These are phyloP conservation scores for Komagataella ulmi DNA, from an alignment of 805 yeast species.

Conservation along the genomic window DNA sequence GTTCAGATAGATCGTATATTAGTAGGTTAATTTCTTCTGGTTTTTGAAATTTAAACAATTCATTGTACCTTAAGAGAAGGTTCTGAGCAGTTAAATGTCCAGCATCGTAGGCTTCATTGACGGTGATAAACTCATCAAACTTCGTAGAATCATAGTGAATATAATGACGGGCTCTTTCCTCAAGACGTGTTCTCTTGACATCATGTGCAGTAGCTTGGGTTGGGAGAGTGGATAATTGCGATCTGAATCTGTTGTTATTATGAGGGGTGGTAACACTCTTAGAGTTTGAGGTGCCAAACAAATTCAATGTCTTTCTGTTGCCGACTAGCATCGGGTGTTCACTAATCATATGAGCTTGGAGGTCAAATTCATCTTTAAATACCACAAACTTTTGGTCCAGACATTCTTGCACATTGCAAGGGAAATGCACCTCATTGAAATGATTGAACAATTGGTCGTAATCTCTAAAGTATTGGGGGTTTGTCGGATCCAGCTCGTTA, in stretches of 20 bases:
- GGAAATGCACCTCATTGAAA: slow-evolving; percentile 60
- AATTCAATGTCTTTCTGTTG: slow-evolving; percentile 19
- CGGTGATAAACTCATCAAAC: slow-evolving; percentile 31
- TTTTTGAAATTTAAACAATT: slow-evolving; percentile 26
- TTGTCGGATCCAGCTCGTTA: slow-evolving; percentile 46
- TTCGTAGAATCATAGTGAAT: slow-evolving; percentile 36
- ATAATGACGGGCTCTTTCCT: slow-evolving; percentile 78
- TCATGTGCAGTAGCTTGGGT: slow-evolving; percentile 12
- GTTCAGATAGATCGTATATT: slow-evolving; percentile 45
- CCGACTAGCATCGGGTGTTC: slow-evolving; percentile 60
- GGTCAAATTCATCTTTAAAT: slow-evolving; percentile 72
- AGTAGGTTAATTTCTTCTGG: slow-evolving; percentile 43
- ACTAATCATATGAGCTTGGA: slow-evolving; percentile 76
- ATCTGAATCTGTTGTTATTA: slow-evolving; percentile 25
- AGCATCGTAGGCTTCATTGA: slow-evolving; percentile 34
- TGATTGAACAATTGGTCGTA: slow-evolving; percentile 68
- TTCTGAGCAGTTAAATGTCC: slow-evolving; percentile 33
- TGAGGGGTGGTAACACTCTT: slow-evolving; percentile 3
- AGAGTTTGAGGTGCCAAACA: slow-evolving; percentile 20
- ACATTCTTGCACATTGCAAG: slow-evolving; percentile 67
- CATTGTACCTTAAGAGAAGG: slow-evolving; percentile 30
- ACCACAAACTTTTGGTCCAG: slow-evolving; percentile 87
- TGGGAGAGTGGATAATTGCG: slow-evolving; percentile 50
- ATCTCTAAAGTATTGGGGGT: slow-evolving; percentile 66
- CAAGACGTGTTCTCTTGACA: slow-evolving; percentile 48